phyloP scores from a whole-genome alignment of 768 basidiomycete genomes.

The Cystofilobasidium ferigula region DNA sequence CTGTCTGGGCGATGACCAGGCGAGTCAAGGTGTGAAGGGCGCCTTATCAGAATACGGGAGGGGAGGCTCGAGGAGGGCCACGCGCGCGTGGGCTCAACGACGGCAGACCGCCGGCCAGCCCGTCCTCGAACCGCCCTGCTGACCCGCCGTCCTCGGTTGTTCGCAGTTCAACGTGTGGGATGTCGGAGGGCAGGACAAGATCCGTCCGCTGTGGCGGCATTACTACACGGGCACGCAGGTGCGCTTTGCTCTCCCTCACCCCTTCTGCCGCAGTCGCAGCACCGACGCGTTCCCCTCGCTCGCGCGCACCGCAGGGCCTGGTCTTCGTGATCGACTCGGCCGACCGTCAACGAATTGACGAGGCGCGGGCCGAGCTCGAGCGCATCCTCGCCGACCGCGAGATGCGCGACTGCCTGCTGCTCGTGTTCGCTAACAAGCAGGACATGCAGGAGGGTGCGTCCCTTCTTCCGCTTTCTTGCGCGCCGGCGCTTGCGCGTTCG shows the following conservation, averaged over 20 bases:
- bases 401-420: constrained; percentile 92
- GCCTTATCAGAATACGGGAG: too few species aligned
- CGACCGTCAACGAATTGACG: constrained; percentile 88
- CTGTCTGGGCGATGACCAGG: too few species aligned
- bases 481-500: not conserved
- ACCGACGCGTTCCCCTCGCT: not conserved
- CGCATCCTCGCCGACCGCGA: constrained; percentile 91
- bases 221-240: constrained; percentile 95
- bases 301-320: constrained; percentile 47
- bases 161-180: constrained; percentile 84
- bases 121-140: too few species aligned
- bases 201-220: constrained; percentile 93
- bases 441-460: constrained; percentile 85
- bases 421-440: constrained; percentile 99
- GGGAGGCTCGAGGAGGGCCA: too few species aligned
- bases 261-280: not conserved
- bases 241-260: constrained; percentile 13
- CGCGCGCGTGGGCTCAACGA: too few species aligned
- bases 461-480: not conserved
- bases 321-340: constrained; percentile 97
- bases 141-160: not conserved
- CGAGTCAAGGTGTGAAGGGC: too few species aligned
- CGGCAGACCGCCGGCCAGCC: too few species aligned
- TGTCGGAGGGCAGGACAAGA: constrained; percentile 99
- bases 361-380: constrained; percentile 90